A percentile compares a stretch with the other conserved stretches of the same genome.
Conservation (phyloP, 345 rosid species). For the Capsella bursapastoris region DNA sequence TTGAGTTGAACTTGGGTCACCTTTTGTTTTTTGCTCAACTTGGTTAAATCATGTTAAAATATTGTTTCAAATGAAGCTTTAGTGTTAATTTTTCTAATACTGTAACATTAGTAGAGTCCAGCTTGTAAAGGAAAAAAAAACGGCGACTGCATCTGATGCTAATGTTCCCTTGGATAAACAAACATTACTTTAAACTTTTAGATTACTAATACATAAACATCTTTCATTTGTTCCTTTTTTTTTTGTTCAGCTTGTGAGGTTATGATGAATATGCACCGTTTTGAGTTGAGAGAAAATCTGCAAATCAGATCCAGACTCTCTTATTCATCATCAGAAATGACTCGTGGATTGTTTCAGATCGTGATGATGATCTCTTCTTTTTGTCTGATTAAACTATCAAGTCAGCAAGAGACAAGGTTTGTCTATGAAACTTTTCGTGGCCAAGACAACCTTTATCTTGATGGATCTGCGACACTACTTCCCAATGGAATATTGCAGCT, state of each 20-base stretch:
- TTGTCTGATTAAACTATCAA: constrained; percentile 26
- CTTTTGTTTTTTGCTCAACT: not conserved
- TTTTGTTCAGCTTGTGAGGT: constrained; percentile 25
- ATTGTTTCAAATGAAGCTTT: constrained; percentile 14
- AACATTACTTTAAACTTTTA: constrained; percentile 26
- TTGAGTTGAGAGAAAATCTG: not conserved
- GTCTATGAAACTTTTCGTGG: constrained; percentile 45
- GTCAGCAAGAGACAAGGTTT: constrained; percentile 44
- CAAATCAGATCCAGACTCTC: constrained; percentile 20
- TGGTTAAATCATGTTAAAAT: not conserved
- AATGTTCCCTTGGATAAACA: constrained; percentile 10
- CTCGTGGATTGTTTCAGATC: constrained; percentile 23
- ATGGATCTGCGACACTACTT: constrained; percentile 47
- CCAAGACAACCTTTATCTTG: constrained; percentile 41
- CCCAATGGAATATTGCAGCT: constrained; percentile 56
- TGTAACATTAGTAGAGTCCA: constrained; percentile 14
- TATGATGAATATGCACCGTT: constrained; percentile 5
- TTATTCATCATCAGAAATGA: constrained; percentile 28
- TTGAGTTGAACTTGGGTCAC: not conserved
- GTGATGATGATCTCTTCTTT: constrained; percentile 12
- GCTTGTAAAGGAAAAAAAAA: constrained; percentile 13
- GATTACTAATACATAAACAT: constrained; percentile 6
- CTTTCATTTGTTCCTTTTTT: not conserved
- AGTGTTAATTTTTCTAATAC: not conserved
- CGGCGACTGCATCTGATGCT: constrained; percentile 11